A percentile compares a stretch with the other conserved stretches of the same genome.
Evolutionary conservation across 1,139 yeast species (phyloP).

Genomic region (Geotrichum macrosporum): DNA sequence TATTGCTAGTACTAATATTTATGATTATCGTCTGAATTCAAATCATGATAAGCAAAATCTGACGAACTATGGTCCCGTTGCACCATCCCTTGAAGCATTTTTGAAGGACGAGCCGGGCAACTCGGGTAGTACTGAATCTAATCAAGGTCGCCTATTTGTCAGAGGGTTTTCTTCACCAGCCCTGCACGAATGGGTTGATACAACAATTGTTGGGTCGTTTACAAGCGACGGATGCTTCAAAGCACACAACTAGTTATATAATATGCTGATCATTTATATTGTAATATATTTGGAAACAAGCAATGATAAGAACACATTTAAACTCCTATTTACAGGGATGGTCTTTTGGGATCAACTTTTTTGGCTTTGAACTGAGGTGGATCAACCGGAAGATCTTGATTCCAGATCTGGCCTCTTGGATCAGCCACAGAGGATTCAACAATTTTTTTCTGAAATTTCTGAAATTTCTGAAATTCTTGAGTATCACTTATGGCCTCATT

Average conservation of each 20-base stretch:
- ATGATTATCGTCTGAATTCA: constrained; percentile 36
- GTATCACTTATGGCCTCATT: too few species aligned
- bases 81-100: constrained; percentile 36
- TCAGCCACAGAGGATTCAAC: constrained; percentile 14
- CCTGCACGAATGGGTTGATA: constrained; percentile 31
- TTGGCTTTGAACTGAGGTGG: constrained; percentile 17
- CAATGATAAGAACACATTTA: too few species aligned
- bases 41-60: constrained; percentile 22
- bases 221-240: constrained; percentile 42
- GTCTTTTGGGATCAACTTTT: constrained; percentile 12
- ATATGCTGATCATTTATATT: not conserved
- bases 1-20: constrained; percentile 37
- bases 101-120: constrained; percentile 27
- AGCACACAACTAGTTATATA: not conserved
- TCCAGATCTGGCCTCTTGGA: constrained; percentile 20
- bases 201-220: constrained; percentile 31
- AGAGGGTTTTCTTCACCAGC: constrained; percentile 30
- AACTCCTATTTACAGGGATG: constrained; percentile 17
- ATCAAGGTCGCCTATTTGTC: constrained; percentile 25
- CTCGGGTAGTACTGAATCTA: constrained; percentile 24
- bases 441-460: too few species aligned
- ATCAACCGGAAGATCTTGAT: constrained; percentile 16
- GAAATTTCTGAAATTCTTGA: too few species aligned
- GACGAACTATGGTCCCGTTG: constrained; percentile 37
- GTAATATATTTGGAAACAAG: too few species aligned